A percentile compares a stretch with the other conserved stretches of the same genome.
phyloP scores from a whole-genome alignment of 1,284 basidiomycete species.

The Phellopilus nigrolimitatus region DNA sequence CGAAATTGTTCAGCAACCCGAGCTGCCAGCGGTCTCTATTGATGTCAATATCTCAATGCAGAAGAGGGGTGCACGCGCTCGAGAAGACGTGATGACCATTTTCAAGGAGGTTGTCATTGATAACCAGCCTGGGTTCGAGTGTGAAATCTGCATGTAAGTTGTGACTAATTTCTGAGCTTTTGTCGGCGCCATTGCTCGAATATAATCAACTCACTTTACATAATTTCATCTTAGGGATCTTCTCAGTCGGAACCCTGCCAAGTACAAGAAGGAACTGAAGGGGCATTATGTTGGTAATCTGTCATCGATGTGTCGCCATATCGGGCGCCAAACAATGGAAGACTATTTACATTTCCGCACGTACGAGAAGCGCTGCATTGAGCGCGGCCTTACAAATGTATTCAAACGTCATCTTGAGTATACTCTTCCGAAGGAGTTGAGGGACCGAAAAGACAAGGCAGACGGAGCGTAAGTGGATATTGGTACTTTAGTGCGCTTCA shows the following conservation, averaged over 20 bases:
- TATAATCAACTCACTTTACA: too few relatives aligned
- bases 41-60: neutral
- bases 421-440: neutral
- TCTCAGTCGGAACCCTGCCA: neutral
- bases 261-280: neutral
- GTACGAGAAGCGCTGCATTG: neutral
- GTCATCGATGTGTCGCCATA: neutral
- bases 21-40: neutral
- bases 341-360: neutral
- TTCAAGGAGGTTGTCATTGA: neutral
- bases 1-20: too few relatives aligned
- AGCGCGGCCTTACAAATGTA: neutral
- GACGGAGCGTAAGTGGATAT: too few relatives aligned
- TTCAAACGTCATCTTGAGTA: neutral
- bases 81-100: neutral
- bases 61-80: neutral
- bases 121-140: neutral
- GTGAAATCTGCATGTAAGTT: neutral
- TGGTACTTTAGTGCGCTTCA: too few relatives aligned
- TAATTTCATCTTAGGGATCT: neutral
- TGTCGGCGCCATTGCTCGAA: too few relatives aligned
- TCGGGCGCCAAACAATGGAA: neutral
- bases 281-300: neutral
- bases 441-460: too few relatives aligned
- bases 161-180: neutral